These are phyloP conservation scores for Sclerotinia nivalis DNA, from an alignment of 2,329 filamentous ascomycete species.

Conservation along the genomic window DNA sequence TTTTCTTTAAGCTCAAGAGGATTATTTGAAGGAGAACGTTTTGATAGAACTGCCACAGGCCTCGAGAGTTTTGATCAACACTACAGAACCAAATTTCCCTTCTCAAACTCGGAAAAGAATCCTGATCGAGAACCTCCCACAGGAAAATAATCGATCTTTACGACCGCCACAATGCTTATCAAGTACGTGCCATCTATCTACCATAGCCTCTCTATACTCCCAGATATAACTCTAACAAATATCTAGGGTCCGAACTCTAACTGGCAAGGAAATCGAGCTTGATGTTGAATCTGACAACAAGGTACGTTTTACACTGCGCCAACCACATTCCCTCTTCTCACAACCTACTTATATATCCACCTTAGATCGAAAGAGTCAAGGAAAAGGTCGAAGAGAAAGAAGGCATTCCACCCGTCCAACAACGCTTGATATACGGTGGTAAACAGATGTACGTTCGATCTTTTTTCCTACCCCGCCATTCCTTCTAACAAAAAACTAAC, in stretches of 20 bases:
- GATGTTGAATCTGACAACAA: slow-evolving; percentile 95
- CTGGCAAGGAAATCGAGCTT: slow-evolving; percentile 98
- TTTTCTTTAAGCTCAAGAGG: background rate
- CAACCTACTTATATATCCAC: background rate
- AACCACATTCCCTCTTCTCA: background rate
- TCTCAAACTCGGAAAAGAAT: background rate
- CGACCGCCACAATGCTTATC: slow-evolving; percentile 12
- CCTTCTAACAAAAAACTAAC: background rate
- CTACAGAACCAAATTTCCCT: background rate
- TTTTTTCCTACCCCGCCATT: background rate
- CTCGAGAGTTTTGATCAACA: background rate
- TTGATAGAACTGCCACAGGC: background rate
- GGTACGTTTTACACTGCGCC: slow-evolving; percentile 50
- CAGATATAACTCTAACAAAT: slow-evolving; percentile 11
- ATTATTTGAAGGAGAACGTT: background rate
- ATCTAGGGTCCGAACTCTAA: slow-evolving; percentile 88
- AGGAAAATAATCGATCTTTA: background rate
- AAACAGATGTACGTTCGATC: slow-evolving; percentile 81
- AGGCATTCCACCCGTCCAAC: slow-evolving; percentile 94
- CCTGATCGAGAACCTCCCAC: background rate
- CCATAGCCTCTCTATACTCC: too few species aligned
- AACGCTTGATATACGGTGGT: slow-evolving; percentile 91
- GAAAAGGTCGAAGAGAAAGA: slow-evolving; percentile 99
- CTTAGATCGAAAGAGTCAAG: slow-evolving; percentile 90
- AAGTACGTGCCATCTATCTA: slow-evolving; percentile 1